Percentiles rank a stretch among this genome's conserved stretches.
phyloP scores from a whole-genome alignment of 345 rosid species.

The Acer campestre region DNA sequence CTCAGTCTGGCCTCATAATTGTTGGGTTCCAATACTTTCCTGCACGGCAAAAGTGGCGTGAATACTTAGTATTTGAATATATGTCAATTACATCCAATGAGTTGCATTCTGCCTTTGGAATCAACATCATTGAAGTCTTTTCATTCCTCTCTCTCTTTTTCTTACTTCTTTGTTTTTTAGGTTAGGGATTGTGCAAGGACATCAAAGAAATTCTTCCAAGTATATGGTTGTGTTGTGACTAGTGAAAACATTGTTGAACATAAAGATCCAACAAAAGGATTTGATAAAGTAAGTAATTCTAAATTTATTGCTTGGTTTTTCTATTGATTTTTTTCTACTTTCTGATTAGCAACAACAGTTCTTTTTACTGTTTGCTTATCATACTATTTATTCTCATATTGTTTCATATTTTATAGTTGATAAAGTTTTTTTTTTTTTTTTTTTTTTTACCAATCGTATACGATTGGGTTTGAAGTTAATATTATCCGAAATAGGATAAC shows the following conservation, averaged over 20 bases:
- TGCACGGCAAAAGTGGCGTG: background rate
- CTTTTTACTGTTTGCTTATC: background rate
- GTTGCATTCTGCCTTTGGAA: background rate
- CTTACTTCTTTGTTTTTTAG: constrained; percentile 29
- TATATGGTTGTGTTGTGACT: constrained; percentile 83
- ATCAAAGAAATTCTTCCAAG: constrained; percentile 72
- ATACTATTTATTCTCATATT: background rate
- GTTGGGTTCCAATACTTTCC: background rate
- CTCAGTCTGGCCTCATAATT: no score
- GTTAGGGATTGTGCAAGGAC: constrained; percentile 40
- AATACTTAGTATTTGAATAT: background rate
- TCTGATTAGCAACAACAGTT: background rate
- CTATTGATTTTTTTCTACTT: background rate
- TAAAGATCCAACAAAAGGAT: constrained; percentile 62
- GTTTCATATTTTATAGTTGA: background rate
- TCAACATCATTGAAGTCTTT: constrained; percentile 10
- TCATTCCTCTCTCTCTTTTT: background rate
- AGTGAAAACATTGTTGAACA: constrained; percentile 82
- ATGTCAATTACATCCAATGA: background rate
- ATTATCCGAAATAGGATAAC: constrained; percentile 6
- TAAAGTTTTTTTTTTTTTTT: no score
- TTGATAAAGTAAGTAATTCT: constrained; percentile 64
- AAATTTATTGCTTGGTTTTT: constrained; percentile 10
- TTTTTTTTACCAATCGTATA: background rate
- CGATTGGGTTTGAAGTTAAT: background rate